Base-by-base conservation (phyloP, 2,329 filamentous ascomycete genomes). In the Camillea tinctor region DNA sequence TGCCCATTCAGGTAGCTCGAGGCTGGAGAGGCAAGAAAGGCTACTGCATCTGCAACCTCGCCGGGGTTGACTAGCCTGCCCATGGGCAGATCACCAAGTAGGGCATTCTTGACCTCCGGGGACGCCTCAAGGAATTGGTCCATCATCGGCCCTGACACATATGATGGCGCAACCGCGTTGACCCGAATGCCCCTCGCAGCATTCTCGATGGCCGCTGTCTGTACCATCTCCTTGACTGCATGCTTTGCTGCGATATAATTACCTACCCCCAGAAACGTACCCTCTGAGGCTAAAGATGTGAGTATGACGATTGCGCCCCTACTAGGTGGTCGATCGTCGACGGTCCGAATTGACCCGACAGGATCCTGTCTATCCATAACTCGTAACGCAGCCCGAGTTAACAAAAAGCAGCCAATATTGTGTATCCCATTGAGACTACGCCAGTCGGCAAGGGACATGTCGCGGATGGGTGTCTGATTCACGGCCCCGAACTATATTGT, bases 1-100 rank as follows among this genome's bases (percentile, higher is more conserved):
- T 66, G 64, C 9, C 64, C 64, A 57, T 66, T 64, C 57, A 64
- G 62, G 36, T 66, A 66, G 54, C 62, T 66, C 44, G 64, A 66
- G 54, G 60, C 54, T 24, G 61, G 57, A 57, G 63, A 66, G 40
- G 61, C 61, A 44, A 65, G 59, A 51, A 66, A 64, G 8, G 52
- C 63, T n/a, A 67, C 63, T 4, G 57, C 64, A 50, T 67, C 61
- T 55, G 63, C 63, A 30, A 64, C 61, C 44, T 65, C 65, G 3
- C 20, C 21, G 22, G 61, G 61, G 17, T 1, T 56, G 20, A 59
- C 57, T 19, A 65, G 21, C 50, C 62, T 57, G 8, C 59, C 57
- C 64, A 64, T 61, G 23, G 58, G 61, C 24, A 66, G 21, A 52
- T 66, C 64, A n/a, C 60, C 62, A 55, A 65, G 56, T 52, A 65